Evolutionary conservation across 768 basidiomycete genomes (phyloP), one percentile per base, ranked within the genome.

Genomic region (Pulveroboletus sp.): DNA sequence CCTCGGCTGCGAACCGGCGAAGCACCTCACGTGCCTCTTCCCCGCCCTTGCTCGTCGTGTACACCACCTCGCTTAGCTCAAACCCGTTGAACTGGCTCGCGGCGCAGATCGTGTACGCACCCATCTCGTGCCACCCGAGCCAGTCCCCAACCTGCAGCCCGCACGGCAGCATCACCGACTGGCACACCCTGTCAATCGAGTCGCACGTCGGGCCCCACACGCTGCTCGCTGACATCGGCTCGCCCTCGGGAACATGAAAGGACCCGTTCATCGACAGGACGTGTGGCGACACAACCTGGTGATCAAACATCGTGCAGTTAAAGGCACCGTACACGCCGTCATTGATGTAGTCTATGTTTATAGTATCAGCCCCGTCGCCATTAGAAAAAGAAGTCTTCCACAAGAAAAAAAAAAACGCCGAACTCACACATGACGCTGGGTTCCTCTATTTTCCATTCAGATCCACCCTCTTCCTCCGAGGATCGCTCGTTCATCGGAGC

Each of bases 201-300:
- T 98, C 96, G 76, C 95, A 98, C 9, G 96, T 99, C 38, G 95
- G 96, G 12, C 96, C 96, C 96, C 96, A 99, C 43, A 98, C 82
- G 68, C 86, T 89, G 72, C 85, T 78, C 11, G 73, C 50, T 45
- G 74, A 71, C 64, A 72, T 68, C 14, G 71, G 65, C 63, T 77
- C 74, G 49, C 67, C 64, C 36, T 61, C 59, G 42, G 62, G 47
- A 49, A 68, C 56, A 53, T 67, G 62, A 68, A 86, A 85, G 3
- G 83, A 85, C 34, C 80, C 80, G 43, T 76, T 73, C 71, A 89
- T 72, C 20, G 82, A 85, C 43, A 90, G 73, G 40, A 89, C 86
- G 59, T 81, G 81, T 22, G 96, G 96, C 61, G 89, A 82, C n/a
- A 86, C 86, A 50, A 78, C 76, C 65, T 95, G 93, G 71, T 99